Base-by-base conservation (phyloP, 805 yeast genomes). In the Wickerhamomyces bovis region DNA sequence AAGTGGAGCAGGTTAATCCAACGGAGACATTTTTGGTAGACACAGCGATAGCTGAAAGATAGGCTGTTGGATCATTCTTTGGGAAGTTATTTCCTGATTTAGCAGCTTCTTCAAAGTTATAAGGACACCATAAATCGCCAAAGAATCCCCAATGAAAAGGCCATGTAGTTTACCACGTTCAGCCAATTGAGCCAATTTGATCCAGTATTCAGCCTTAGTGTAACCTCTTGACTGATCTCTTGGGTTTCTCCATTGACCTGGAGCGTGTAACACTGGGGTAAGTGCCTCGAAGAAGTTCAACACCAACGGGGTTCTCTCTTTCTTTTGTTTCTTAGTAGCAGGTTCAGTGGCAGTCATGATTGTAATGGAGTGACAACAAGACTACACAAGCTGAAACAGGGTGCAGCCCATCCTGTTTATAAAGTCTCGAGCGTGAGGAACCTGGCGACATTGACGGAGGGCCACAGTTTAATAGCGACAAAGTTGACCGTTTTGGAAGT, bases 1-100 rank as follows among this genome's bases (percentile, higher is more conserved):
- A 13, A 70, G 61, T 7, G 73, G 69, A 69, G 40, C 71, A 69
- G 6, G 78, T 73, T 38, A 71, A 56, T 16, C 75, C 78, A 48
- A 72, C 62, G 6, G 69, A 58, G 30, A 73, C 52, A 43, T 66
- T 68, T 51, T 68, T 61, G 8, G 77, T 73, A 6, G 68, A 72
- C 7, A 72, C 63, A 23, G 77, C 76, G 66, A 72, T 67, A n/a
- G 63, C 66, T 9, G 68, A 53, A 19, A 69, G 58, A 23, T 65
- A 63, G 15, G 70, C 69, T 48, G 70, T 65, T 23, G 72, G 73
- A 42, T 69, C 73, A 47, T 61, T 60, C 22, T 66, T 63, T 20
- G 73, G 73, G 61, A 64, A 68, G 47, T 60, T 62, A 38, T 60
- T 55, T 41, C 65, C 66, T n/a, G 60, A 46, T 36, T 48, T 57